Conservation (phyloP, 805 yeast genomes). For the Candida stauntonica region DNA sequence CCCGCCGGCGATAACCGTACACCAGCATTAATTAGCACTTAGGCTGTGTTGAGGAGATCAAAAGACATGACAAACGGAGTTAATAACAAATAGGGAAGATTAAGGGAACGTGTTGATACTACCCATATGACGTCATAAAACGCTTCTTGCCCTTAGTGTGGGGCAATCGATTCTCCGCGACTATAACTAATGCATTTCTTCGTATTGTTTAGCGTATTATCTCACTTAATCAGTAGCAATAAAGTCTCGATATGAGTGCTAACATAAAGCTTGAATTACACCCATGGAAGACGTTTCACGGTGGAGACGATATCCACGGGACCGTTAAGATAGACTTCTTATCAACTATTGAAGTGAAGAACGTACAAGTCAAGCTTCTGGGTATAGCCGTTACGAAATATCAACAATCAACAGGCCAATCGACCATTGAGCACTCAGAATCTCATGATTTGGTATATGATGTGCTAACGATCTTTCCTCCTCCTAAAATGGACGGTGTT, state of each 20-base stretch:
- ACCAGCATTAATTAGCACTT: no score
- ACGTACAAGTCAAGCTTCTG: conserved; percentile 8
- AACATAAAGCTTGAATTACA: conserved; percentile 1
- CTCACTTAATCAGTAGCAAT: no score
- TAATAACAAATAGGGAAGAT: no score
- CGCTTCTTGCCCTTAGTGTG: no score
- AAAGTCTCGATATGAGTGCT: not conserved
- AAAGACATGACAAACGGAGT: no score
- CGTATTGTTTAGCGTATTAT: not conserved
- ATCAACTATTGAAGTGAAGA: not conserved
- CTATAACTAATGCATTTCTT: no score
- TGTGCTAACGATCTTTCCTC: conserved; percentile 8
- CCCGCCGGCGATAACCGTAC: no score
- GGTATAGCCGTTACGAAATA: conserved; percentile 2
- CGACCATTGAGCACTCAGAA: not conserved
- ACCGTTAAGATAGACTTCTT: conserved; percentile 6
- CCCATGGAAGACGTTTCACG: conserved; percentile 6
- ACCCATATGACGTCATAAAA: no score
- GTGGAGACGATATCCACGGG: conserved; percentile 6
- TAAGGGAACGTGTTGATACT: no score
- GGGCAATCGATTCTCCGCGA: no score
- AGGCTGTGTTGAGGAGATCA: no score
- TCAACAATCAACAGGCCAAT: not conserved
- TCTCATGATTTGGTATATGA: conserved; percentile 7
- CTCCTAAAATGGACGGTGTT: conserved; percentile 1